These are phyloP conservation scores for Cetraspora pellucida DNA, from an alignment of 192 early-diverging fungal genomes.

Conservation along the genomic window DNA sequence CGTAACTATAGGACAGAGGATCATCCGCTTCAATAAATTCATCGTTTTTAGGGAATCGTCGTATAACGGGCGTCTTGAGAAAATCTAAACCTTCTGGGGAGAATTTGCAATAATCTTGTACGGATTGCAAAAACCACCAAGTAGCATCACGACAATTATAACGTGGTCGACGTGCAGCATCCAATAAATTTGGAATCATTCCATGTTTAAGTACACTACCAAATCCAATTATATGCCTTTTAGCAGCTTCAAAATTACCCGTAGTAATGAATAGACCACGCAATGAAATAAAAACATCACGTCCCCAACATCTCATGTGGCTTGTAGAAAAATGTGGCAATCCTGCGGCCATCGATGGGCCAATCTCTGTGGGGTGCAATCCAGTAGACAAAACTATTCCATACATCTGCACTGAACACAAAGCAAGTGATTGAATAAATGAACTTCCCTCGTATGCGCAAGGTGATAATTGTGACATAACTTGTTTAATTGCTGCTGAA, in stretches of 20 bases:
- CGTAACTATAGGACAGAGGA: conserved; percentile 61
- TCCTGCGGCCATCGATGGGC: conserved; percentile 85
- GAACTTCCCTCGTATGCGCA: conserved; percentile 56
- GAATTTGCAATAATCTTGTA: conserved; percentile 83
- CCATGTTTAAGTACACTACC: conserved; percentile 92
- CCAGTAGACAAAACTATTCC: conserved; percentile 83
- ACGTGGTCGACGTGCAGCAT: conserved; percentile 78
- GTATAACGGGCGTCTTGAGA: conserved; percentile 65
- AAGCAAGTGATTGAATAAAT: conserved; percentile 71
- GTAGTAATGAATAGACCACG: conserved; percentile 82
- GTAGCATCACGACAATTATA: conserved; percentile 97
- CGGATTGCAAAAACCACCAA: conserved; percentile 93
- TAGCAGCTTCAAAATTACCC: conserved; percentile 82
- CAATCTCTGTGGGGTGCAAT: conserved; percentile 63
- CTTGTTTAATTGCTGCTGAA: conserved; percentile 64
- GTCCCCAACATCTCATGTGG: conserved; percentile 98
- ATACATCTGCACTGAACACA: conserved; percentile 86
- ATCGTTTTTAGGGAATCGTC: conserved; percentile 82
- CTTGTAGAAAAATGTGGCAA: conserved; percentile 90
- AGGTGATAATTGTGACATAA: conserved; percentile 63
- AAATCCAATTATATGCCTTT: conserved; percentile 86
- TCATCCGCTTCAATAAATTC: conserved; percentile 72
- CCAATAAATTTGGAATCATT: conserved; percentile 94
- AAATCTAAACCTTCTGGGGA: conserved; percentile 78
- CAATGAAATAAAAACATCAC: conserved; percentile 94